Evolutionary conservation across 2,329 filamentous ascomycete genomes (phyloP).

Genomic region (Colletotrichum zoysiae): DNA sequence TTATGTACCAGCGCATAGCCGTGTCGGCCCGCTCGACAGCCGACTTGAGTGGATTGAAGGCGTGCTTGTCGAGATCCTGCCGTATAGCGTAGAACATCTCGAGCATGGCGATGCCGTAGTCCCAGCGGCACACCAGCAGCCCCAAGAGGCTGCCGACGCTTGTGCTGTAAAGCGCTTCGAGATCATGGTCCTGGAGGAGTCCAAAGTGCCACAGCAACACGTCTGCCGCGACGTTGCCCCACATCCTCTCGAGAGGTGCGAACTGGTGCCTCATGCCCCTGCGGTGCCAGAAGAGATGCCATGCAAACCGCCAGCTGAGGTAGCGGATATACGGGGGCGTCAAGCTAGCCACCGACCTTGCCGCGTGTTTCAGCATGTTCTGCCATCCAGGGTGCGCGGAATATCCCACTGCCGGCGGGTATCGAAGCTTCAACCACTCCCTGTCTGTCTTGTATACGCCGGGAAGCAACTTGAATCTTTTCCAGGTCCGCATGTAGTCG

Average conservation of each 20-base stretch:
- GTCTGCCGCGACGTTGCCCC: conserved; percentile 10
- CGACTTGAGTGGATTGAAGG: conserved; percentile 7
- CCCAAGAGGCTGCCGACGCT: background rate
- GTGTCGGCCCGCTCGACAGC: conserved; percentile 7
- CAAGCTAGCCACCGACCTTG: background rate
- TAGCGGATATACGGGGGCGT: background rate
- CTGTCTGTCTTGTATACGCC: background rate
- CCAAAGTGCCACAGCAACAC: background rate
- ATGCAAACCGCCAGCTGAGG: conserved; percentile 10
- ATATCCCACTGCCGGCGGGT: conserved; percentile 5
- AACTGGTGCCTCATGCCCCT: background rate
- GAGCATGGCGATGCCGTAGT: background rate
- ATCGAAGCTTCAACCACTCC: conserved; percentile 4
- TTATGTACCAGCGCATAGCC: conserved; percentile 6
- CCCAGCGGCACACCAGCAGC: background rate
- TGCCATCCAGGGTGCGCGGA: conserved; percentile 1
- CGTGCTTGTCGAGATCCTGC: conserved; percentile 1
- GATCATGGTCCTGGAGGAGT: conserved; percentile 3
- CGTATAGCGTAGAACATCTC: conserved; percentile 9
- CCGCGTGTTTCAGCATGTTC: background rate
- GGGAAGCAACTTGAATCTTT: background rate
- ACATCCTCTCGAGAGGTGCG: conserved; percentile 20
- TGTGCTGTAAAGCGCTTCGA: conserved; percentile 5
- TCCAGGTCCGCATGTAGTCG: background rate
- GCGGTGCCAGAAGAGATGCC: conserved; percentile 15